These are phyloP conservation scores for Solanum okadae DNA, from an alignment of 257 asterid genomes.

Conservation along the genomic window DNA sequence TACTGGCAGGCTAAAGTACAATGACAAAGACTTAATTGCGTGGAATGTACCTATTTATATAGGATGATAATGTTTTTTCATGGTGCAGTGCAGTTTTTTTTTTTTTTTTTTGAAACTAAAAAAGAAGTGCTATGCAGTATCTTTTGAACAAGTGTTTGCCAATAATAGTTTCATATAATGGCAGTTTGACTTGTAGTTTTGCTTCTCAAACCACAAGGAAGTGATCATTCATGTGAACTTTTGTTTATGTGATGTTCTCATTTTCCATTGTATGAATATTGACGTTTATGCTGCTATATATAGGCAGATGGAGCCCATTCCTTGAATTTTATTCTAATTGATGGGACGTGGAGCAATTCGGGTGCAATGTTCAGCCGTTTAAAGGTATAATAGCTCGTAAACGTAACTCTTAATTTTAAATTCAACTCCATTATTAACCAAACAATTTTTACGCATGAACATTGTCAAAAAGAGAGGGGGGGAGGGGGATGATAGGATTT, in stretches of 20 bases:
- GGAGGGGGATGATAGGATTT: too few relatives aligned
- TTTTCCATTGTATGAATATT: not conserved
- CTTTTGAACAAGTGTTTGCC: not conserved
- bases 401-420: not conserved
- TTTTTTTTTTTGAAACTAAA: not conserved
- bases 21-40: not conserved
- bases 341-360: conserved; percentile 99
- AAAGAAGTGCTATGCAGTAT: not conserved
- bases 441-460: not conserved
- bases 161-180: not conserved
- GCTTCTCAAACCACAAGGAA: not conserved
- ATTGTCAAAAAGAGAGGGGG: not conserved
- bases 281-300: not conserved
- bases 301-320: conserved; percentile 35
- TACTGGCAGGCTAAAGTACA: not conserved
- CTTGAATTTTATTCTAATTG: conserved; percentile 71
- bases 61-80: not conserved
- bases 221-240: not conserved
- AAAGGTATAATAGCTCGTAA: conserved; percentile 40
- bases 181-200: not conserved
- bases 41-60: not conserved
- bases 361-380: conserved; percentile 86
- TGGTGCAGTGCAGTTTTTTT: not conserved
- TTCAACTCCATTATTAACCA: not conserved
- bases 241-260: not conserved